Evolutionary conservation across 1,284 basidiomycete genomes (phyloP).

Genomic region (Hemileia vastatrix): DNA sequence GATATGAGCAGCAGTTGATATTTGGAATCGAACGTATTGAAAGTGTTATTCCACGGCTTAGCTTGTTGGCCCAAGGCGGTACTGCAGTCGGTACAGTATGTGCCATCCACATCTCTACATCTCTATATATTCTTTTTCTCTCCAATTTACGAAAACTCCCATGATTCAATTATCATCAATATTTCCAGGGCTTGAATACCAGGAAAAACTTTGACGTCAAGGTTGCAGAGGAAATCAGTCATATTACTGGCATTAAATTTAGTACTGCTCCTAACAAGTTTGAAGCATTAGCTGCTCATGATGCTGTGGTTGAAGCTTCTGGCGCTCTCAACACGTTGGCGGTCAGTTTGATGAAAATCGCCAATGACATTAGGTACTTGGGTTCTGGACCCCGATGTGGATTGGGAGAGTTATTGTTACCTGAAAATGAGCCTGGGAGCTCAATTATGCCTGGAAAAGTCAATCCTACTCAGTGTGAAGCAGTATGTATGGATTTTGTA

Average conservation of each 20-base stretch:
- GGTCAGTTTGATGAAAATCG: slow-evolving; percentile 96
- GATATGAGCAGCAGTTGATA: slow-evolving; percentile 88
- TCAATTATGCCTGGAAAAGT: slow-evolving; percentile 99
- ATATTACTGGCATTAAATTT: slow-evolving; percentile 81
- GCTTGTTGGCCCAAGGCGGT: slow-evolving; percentile 89
- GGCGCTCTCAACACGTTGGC: slow-evolving; percentile 93
- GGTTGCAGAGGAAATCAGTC: slow-evolving; percentile 83
- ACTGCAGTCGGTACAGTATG: slow-evolving; percentile 93
- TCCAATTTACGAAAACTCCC: no score
- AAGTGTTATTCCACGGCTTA: slow-evolving; percentile 72
- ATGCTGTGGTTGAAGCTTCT: slow-evolving; percentile 93
- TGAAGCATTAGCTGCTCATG: slow-evolving; percentile 91
- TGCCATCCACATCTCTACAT: slow-evolving; percentile 22
- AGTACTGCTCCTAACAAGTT: slow-evolving; percentile 99
- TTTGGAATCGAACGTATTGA: slow-evolving; percentile 83
- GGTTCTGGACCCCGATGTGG: slow-evolving; percentile 97
- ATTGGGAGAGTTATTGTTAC: slow-evolving; percentile 83
- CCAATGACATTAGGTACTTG: slow-evolving; percentile 97
- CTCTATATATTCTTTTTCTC: neutral
- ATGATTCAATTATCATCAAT: neutral
- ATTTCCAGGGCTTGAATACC: slow-evolving; percentile 78
- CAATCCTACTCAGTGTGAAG: slow-evolving; percentile 99
- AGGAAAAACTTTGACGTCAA: slow-evolving; percentile 92
- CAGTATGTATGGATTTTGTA: slow-evolving; percentile 43
- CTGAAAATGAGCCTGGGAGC: slow-evolving; percentile 98